A percentile compares a stretch with the other conserved stretches of the same genome.
phyloP scores from a whole-genome alignment of 139 green algal genomes.

The Penium margaritaceum region DNA sequence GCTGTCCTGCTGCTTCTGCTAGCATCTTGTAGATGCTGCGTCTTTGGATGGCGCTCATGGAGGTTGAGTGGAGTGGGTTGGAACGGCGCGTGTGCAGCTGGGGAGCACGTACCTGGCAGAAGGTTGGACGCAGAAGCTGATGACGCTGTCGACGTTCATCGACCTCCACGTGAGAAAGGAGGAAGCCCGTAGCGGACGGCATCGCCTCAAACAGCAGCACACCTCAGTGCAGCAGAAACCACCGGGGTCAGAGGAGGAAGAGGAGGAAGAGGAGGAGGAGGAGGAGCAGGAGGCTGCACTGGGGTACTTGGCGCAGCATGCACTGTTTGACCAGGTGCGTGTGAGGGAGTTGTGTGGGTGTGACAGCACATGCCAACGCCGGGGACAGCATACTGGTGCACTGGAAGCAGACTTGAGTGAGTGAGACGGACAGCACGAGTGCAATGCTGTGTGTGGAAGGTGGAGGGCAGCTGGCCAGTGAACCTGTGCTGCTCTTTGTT shows the following conservation, averaged over 20 bases:
- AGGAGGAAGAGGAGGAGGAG: constrained; percentile 5
- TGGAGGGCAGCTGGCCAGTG: not conserved
- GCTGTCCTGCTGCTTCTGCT: no score
- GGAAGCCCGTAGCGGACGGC: not conserved
- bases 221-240: not conserved
- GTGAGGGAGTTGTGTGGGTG: not conserved
- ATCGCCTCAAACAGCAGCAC: not conserved
- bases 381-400: no score
- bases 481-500: not conserved
- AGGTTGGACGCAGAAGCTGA: constrained; percentile 73
- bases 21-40: no score
- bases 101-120: constrained; percentile 72
- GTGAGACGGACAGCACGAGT: constrained; percentile 54
- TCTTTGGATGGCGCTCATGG: no score
- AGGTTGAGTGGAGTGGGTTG: no score
- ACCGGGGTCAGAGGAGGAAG: not conserved
- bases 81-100: no score
- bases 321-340: constrained; percentile 67
- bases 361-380: not conserved
- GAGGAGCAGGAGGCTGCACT: not conserved
- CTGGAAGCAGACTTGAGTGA: constrained; percentile 83
- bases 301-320: constrained; percentile 85
- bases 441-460: not conserved
- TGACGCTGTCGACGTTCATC: constrained; percentile 75
- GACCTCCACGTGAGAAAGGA: constrained; percentile 43